Evolutionary conservation across 768 basidiomycete species (phyloP), one percentile per base, ranked within the genome.

Genomic region (Suillus lakei): DNA sequence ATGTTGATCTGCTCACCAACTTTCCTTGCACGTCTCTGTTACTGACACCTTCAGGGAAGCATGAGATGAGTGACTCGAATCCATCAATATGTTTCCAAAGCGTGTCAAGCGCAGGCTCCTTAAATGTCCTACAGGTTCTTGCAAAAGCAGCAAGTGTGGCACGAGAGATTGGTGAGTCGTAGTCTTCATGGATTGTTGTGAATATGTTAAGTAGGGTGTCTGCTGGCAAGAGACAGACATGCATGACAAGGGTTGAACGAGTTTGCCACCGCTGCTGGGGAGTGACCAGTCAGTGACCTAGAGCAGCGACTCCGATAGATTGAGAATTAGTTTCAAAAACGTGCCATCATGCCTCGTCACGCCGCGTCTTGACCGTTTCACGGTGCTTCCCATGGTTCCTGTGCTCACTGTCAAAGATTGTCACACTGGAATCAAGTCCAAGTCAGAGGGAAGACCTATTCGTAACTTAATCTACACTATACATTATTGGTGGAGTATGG

Each of bases 401-500:
- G 44, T 16, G 46, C 13, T 48, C 23, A 26, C 46, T 48, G 26
- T 50, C 50, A 50, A 50, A 16, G 16, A 50, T 28, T 18, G 30
- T 50, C 9, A 28, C 50, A 26, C 23, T 44, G 21, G n/a, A 43
- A 16, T 39, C 39, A 46, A 28, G 50, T 51, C 50, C 7, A 26
- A 38, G 56, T 58, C 23, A 58, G 16, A 28, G 26, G 9, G n/a
- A 43, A 30, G 18, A 59, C 39, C 39, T 59, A 59, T 59, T 28
- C 10, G 56, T 59, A 21, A n/a, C 51, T 63, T 55, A 61, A 58
- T 77, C 76, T 76, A 77, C 62, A 69, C 64, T 75, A 75, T 71
- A 78, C 70, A 76, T 78, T 78, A 78, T 65, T n/a, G 38, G 68
- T 59, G 61, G 28, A 71, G 69, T 78, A 77, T 69, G 66, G 58